A percentile compares a stretch with the other conserved stretches of the same genome.
Conservation (phyloP, 208 protist species). For the Porcisia deanei region DNA sequence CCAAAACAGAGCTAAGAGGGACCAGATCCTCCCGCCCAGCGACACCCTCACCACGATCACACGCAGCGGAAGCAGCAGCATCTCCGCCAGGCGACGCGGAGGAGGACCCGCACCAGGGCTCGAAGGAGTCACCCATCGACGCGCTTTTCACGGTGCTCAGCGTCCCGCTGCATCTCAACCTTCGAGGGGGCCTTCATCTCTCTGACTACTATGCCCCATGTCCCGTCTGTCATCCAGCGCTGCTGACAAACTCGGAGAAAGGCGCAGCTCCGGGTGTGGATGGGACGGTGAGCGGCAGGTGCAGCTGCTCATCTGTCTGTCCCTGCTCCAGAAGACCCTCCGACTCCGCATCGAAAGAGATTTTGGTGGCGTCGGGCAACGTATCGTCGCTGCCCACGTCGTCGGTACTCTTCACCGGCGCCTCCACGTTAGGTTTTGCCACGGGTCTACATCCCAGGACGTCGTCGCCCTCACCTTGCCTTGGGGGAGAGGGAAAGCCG, state of each 20-base stretch:
- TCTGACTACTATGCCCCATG: constrained; percentile 36
- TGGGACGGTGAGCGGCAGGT: neutral
- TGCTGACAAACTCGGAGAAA: neutral
- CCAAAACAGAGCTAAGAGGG: neutral
- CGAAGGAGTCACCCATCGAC: constrained; percentile 6
- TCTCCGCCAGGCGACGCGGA: neutral
- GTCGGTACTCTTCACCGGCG: constrained; percentile 5
- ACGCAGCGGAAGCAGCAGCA: neutral
- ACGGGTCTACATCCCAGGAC: neutral
- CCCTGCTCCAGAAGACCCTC: neutral
- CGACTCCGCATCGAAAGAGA: neutral
- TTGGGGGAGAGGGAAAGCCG: neutral
- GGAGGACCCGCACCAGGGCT: neutral
- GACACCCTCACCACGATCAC: neutral
- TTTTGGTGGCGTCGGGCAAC: neutral
- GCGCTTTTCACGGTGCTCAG: constrained; percentile 27
- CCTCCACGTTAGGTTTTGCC: constrained; percentile 5
- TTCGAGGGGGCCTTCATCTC: constrained; percentile 34
- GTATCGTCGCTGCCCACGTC: neutral
- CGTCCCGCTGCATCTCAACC: constrained; percentile 20
- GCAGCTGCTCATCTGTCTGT: neutral
- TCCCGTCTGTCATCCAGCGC: constrained; percentile 34
- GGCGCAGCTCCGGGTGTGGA: neutral
- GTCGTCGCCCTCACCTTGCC: neutral
- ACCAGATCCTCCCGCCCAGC: neutral